Conservation (phyloP, 2,329 filamentous ascomycete species). For the Diatrype stigma region DNA sequence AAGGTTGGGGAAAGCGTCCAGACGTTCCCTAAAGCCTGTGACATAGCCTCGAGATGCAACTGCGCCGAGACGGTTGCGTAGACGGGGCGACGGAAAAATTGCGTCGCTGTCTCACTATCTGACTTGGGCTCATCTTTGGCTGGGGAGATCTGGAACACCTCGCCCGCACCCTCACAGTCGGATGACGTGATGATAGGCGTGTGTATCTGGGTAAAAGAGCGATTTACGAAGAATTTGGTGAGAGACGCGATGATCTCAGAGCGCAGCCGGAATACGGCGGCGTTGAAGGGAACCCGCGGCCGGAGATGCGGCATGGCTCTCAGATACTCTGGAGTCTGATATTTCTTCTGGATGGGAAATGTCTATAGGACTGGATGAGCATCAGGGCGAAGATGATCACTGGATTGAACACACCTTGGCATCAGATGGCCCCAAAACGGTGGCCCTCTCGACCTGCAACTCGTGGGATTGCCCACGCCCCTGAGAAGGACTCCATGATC, state of each 20-base stretch:
- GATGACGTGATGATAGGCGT: conserved; percentile 94
- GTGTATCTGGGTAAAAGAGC: conserved; percentile 77
- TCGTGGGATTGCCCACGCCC: conserved; percentile 72
- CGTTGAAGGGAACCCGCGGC: conserved; percentile 74
- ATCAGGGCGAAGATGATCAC: conserved; percentile 3
- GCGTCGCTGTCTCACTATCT: conserved; percentile 35
- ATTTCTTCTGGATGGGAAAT: conserved; percentile 95
- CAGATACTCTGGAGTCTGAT: conserved; percentile 83
- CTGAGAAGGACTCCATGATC: conserved; percentile 69
- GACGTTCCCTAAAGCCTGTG: conserved; percentile 82
- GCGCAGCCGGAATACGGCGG: conserved; percentile 74
- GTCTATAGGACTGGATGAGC: conserved; percentile 49
- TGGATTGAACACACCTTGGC: conserved; percentile 58
- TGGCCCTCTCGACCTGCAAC: conserved; percentile 67
- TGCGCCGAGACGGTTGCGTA: conserved; percentile 95
- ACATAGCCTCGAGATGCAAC: conserved; percentile 87
- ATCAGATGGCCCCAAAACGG: conserved; percentile 73
- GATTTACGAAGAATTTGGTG: conserved; percentile 68
- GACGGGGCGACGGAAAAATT: conserved; percentile 83
- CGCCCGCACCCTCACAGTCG: conserved; percentile 93
- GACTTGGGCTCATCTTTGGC: conserved; percentile 24
- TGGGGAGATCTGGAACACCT: conserved; percentile 74
- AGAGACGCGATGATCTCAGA: conserved; percentile 73
- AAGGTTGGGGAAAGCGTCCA: conserved; percentile 95
- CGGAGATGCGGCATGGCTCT: conserved; percentile 86